These are phyloP conservation scores for Neurospora tetrasperma DNA, from an alignment of 495 filamentous ascomycete species.

Conservation along the genomic window DNA sequence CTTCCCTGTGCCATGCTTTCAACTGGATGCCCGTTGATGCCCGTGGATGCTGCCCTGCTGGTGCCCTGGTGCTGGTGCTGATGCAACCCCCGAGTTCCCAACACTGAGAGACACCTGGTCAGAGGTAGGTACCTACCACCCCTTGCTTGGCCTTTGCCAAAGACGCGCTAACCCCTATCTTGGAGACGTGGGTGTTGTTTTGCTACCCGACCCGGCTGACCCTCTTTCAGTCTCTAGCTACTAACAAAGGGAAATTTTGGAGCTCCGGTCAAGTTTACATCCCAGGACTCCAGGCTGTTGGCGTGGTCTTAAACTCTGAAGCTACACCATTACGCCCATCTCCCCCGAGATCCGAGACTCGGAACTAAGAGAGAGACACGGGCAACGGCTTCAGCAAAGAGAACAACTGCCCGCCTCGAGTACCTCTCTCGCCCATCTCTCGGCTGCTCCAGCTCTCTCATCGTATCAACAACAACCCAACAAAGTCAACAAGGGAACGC, in stretches of 20 bases:
- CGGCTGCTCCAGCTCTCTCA: not conserved
- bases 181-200: not conserved
- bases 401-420: not conserved
- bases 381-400: not conserved
- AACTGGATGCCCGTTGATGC: not conserved
- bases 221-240: not conserved
- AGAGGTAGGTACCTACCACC: not conserved
- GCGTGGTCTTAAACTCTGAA: not conserved
- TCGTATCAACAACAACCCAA: not conserved
- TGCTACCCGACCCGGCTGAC: not conserved
- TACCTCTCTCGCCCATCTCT: not conserved
- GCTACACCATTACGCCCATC: not conserved
- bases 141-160: not conserved
- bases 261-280: not conserved
- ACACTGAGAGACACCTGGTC: not conserved
- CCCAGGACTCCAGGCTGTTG: not conserved
- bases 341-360: not conserved
- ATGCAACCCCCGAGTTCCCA: not conserved
- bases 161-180: slow-evolving; percentile 1
- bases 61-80: not conserved
- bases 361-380: not conserved
- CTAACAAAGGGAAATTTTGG: not conserved
- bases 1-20: not conserved
- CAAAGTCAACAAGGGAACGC: not conserved
- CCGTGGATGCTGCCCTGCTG: not conserved